Evolutionary conservation across 176 grass and related monocot genomes (phyloP), one percentile per base, ranked within the genome.

Genomic region (barley (Hordeum vulgare)): DNA sequence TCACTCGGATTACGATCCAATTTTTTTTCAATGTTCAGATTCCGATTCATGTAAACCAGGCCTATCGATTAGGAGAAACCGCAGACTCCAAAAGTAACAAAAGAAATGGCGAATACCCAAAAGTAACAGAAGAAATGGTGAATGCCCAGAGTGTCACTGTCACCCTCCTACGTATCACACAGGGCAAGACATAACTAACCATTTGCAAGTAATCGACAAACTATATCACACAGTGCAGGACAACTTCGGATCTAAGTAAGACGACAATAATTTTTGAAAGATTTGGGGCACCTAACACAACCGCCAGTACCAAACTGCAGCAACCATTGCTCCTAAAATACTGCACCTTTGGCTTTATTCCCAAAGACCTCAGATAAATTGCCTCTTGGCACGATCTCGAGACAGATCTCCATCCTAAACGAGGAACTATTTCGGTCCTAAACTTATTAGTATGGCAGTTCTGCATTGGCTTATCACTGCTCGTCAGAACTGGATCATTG

Each of bases 261-360:
- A 61, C 20, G 20, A 2, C 15, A 47, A 21, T 25, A 21, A 9
- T 72, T 28, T 39, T 59, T 44, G 68, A 37, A 14, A 6, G 66
- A 82, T 44, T 72, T 18, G 15, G 0, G 28, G 73, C 35, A 86
- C 45, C 45, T 60, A 89, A 61, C 27, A 57, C 83, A 78, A 33
- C 78, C 37, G 14, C 73, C 23, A 83, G 8, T n/a, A 78, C 21
- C 41, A 11, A 29, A 78, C 10, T 11, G 23, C 29, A 74, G 61
- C 14, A 72, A 14, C 27, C 2, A 7, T 45, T 27, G 5, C 4
- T 39, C 37, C 37, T 39, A 68, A 64, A 58, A 89, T 80, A 61
- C 17, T 5, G 20, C 13, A 35, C 20, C 63, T 79, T 71, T 37
- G 47, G 47, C 47, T 7, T 51, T 51, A 51, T 51, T 56, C 53